Evolutionary conservation across 371 early-diverging fungal species (phyloP).

Genomic region (Basidiobolus meristosporus): DNA sequence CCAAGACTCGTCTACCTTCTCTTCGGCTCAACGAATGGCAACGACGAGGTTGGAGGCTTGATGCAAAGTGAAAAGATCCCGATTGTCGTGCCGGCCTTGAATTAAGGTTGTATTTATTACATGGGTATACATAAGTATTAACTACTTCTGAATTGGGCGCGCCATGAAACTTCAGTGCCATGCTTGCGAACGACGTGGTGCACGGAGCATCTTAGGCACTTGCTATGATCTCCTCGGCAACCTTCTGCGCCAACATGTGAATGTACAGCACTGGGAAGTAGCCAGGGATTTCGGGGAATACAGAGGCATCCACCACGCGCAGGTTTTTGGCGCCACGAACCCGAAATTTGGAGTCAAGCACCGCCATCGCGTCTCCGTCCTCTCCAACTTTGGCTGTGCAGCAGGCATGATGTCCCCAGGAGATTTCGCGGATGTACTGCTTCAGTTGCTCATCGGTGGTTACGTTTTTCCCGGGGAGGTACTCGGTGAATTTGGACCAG

Average conservation of each 20-base stretch:
- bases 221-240: no score
- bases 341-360: constrained; percentile 14
- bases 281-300: constrained; percentile 15
- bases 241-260: constrained; percentile 10
- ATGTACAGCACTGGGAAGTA: constrained; percentile 4
- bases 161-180: no score
- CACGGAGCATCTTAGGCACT: no score
- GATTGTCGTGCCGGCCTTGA: no score
- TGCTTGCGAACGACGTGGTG: no score
- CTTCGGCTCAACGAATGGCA: no score
- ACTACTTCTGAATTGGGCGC: no score
- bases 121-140: no score
- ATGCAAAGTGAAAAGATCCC: no score
- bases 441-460: background rate
- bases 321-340: constrained; percentile 16
- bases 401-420: constrained; percentile 8
- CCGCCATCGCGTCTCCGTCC: constrained; percentile 9
- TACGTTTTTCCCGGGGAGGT: background rate
- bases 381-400: constrained; percentile 14
- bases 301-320: constrained; percentile 22
- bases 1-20: no score
- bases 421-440: constrained; percentile 2
- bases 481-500: background rate
- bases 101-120: no score
- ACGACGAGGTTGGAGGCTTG: no score